Conservation (phyloP, 176 grass and related monocot species). For the Avena atlantica region DNA sequence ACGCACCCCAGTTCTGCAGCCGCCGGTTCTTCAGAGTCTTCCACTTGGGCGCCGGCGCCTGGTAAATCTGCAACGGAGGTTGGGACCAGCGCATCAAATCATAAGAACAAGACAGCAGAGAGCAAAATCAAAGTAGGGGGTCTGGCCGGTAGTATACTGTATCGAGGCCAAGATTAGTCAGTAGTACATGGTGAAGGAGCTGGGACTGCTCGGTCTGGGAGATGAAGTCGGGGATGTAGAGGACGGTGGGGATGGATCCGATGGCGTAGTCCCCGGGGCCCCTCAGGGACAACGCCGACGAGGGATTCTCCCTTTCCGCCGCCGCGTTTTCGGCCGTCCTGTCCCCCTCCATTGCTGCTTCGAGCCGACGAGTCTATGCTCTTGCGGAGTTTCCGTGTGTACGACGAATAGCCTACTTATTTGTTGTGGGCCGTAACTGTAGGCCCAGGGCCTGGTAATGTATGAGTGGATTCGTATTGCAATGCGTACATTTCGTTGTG, state of each 20-base stretch:
- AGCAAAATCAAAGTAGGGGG: background rate
- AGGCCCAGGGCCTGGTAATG: too few relatives aligned
- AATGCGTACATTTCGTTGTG: too few relatives aligned
- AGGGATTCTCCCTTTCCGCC: slow-evolving; percentile 16
- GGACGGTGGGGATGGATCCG: slow-evolving; percentile 54
- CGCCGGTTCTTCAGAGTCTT: slow-evolving; percentile 83
- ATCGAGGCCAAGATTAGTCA: background rate
- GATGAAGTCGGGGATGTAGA: slow-evolving; percentile 85
- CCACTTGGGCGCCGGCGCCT: slow-evolving; percentile 77
- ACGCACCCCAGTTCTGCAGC: slow-evolving; percentile 92
- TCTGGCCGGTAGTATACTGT: background rate
- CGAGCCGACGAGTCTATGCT: background rate
- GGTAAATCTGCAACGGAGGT: slow-evolving; percentile 60
- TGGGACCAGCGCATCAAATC: background rate
- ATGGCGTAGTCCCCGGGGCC: slow-evolving; percentile 47
- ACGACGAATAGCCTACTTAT: too few relatives aligned
- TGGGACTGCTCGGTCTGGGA: slow-evolving; percentile 66
- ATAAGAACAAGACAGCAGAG: background rate
- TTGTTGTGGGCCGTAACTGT: too few relatives aligned
- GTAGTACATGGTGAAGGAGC: slow-evolving; percentile 75
- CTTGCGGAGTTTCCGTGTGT: background rate
- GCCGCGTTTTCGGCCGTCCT: background rate
- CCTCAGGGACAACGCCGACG: background rate
- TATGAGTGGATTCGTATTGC: too few relatives aligned
- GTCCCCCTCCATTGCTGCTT: slow-evolving; percentile 33